phyloP scores from a whole-genome alignment of 768 basidiomycete genomes.

The Pisolithus microcarpus region DNA sequence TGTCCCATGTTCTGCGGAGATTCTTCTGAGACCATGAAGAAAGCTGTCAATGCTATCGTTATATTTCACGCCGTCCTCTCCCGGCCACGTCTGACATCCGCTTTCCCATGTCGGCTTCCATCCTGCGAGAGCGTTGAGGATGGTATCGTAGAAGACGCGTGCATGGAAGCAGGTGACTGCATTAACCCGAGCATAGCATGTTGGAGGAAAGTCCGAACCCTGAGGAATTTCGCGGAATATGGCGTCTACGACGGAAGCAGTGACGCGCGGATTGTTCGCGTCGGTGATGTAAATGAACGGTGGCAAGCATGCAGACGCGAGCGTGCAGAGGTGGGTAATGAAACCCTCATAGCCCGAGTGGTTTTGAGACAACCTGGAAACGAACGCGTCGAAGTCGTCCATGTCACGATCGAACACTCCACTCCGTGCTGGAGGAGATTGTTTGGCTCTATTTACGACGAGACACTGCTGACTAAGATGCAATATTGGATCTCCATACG shows the following conservation, averaged over 20 bases:
- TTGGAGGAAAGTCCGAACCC: constrained; percentile 10
- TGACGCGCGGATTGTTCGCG: constrained; percentile 40
- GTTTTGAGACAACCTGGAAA: constrained; percentile 2
- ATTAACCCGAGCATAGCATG: constrained; percentile 41
- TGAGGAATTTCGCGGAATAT: constrained; percentile 20
- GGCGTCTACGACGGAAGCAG: constrained; percentile 36
- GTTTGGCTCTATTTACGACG: no score
- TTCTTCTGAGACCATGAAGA: constrained; percentile 38
- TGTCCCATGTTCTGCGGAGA: constrained; percentile 18
- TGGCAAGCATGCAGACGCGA: constrained; percentile 38
- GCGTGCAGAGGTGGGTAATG: constrained; percentile 17
- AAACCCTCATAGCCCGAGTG: constrained; percentile 22
- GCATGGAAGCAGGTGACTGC: constrained; percentile 53
- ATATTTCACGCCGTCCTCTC: constrained; percentile 34
- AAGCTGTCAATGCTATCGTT: constrained; percentile 28
- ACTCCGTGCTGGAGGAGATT: no score
- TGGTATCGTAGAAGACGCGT: constrained; percentile 52
- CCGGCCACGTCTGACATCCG: constrained; percentile 50
- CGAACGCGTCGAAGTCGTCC: constrained; percentile 12
- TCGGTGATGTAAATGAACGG: constrained; percentile 68
- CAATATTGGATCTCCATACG: no score
- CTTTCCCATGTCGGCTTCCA: constrained; percentile 50
- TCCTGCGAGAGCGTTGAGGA: constrained; percentile 48
- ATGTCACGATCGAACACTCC: constrained; percentile 1
- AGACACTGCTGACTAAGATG: no score